Conservation (phyloP, 2,329 filamentous ascomycete genomes). For the Penicillium sp. region DNA sequence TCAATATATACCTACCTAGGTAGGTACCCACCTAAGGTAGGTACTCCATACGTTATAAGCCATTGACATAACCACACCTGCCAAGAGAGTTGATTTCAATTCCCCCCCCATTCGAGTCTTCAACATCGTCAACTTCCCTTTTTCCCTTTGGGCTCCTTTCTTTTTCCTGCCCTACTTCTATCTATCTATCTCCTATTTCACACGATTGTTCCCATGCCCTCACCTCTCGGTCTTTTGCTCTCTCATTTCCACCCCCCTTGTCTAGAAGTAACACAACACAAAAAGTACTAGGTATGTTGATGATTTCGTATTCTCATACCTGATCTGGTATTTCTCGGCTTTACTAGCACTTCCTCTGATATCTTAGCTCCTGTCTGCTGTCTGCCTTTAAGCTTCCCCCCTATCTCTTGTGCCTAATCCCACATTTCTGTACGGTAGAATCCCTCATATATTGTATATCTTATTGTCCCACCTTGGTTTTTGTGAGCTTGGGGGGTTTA, state of each 20-base stretch:
- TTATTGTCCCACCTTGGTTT: background rate
- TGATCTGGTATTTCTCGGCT: too few species aligned
- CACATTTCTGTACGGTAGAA: background rate
- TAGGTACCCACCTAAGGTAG: too few species aligned
- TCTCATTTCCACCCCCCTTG: background rate
- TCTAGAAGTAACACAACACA: background rate
- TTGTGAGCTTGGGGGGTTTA: background rate
- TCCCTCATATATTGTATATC: background rate
- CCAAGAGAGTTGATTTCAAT: background rate
- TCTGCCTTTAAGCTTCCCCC: background rate
- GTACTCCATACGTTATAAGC: background rate
- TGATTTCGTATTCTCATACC: background rate
- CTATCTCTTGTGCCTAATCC: background rate
- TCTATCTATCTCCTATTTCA: background rate
- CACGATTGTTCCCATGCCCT: background rate
- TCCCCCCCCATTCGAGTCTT: too few species aligned
- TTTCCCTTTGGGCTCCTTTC: background rate
- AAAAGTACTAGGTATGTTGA: background rate
- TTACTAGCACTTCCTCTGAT: background rate
- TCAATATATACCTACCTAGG: background rate
- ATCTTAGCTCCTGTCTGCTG: background rate
- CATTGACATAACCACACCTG: slow-evolving; percentile 6
- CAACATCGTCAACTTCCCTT: background rate
- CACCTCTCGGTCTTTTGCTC: background rate
- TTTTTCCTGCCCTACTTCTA: background rate